phyloP scores from a whole-genome alignment of 2,329 filamentous ascomycete genomes.

The Calonectria leucothoes region DNA sequence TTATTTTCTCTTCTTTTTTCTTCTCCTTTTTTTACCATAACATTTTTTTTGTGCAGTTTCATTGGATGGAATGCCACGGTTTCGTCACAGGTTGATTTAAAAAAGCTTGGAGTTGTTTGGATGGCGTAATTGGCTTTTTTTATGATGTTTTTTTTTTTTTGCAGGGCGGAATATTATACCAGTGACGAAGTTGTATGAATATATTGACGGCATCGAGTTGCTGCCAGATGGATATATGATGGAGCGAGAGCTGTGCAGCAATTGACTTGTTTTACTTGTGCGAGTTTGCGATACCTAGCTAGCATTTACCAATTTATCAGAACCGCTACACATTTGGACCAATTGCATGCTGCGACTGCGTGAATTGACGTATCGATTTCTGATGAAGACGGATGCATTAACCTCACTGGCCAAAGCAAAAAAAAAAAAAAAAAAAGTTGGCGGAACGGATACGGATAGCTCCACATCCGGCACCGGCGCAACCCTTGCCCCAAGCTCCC shows the following conservation, averaged over 20 bases:
- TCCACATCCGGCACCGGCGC: not conserved
- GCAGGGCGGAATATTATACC: not conserved
- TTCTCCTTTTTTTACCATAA: not conserved
- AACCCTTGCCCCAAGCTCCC: slow-evolving; percentile 3
- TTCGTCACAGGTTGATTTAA: not conserved
- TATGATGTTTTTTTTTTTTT: not conserved
- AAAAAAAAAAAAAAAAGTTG: not conserved
- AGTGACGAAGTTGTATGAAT: slow-evolving; percentile 5
- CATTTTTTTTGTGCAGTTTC: not conserved
- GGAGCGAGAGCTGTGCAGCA: not conserved
- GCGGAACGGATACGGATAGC: not conserved
- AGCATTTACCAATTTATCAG: not conserved
- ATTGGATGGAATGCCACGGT: not conserved
- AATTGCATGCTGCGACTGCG: too few species aligned
- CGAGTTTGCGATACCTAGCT: not conserved
- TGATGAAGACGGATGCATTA: not conserved
- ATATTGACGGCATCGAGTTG: not conserved
- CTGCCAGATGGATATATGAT: not conserved
- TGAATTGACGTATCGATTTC: not conserved
- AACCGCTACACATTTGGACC: not conserved
- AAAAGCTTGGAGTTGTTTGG: not conserved
- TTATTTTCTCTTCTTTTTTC: not conserved
- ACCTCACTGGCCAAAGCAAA: not conserved
- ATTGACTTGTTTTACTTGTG: not conserved
- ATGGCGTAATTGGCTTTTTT: not conserved